Evolutionary conservation across 441 rosid species (phyloP), one percentile per base, ranked within the genome.

Genomic region (Erodium chrysanthum): DNA sequence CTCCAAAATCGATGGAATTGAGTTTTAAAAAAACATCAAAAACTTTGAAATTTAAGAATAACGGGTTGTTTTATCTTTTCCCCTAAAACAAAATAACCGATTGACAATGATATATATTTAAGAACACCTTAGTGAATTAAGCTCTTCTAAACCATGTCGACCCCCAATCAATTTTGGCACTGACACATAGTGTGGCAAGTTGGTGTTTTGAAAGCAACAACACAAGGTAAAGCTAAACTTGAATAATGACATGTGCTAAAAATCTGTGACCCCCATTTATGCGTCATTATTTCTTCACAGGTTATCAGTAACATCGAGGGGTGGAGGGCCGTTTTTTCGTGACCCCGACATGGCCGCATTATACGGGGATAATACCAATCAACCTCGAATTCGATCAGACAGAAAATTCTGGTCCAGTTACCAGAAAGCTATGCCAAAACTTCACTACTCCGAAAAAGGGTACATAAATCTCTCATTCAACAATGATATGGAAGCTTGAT

Each of bases 261-360:
- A 17, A 35, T 35, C n/a, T 17, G 23, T 17, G 21, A 54, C 60
- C 2, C 60, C 1, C n/a, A 65, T 11, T 44, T 1, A 44, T 44
- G 15, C 7, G 15, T 44, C 15, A 44, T 3, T 44, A 92, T 70
- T 85, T 40, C 68, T 79, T 66, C 71, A 86, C 96, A 12, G 90
- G 96, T 0, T 92, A 71, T 61, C 50, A 46, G 17, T 70, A 85
- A 29, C 80, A 85, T 0, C 88, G 92, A 85, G 68, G 92, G 95
- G 31, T 92, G 96, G 97, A 82, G 50, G 73, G 77, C 89, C 3
- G 14, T 71, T 0, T 86, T 84, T 35, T 35, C 66, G 90, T 71
- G 66, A 78, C 17, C 97, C 97, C 0, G 52, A 75, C 7, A 81
- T 79, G 68, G 54, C 86, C 2, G 88, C 92, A 1, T 92, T 88